Base-by-base conservation (phyloP, 805 yeast genomes). In the Sugiyamaella valdiviana region DNA sequence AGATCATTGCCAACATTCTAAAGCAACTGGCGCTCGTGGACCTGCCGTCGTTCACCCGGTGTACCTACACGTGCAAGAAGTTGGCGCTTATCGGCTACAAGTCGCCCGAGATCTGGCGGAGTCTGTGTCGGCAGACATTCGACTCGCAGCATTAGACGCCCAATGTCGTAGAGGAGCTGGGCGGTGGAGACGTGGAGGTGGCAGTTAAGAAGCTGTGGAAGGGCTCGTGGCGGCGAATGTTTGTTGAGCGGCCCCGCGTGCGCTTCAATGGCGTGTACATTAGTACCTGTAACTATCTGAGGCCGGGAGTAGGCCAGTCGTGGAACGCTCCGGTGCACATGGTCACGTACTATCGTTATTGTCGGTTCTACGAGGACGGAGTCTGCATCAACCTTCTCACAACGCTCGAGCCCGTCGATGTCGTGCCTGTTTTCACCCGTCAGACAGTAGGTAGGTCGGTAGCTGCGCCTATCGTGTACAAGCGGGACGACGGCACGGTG, bases 271-370 rank as follows among this genome's bases (percentile, higher is more conserved):
- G 99, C 1, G 74, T 88, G 16, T 91, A 91, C 58, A 85, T 91
- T 19, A 82, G 95, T 57, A 85, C 82, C 16, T 85, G 90, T 45
- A 85, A 85, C 52, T 90, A 89, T 65, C 77, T 84, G 56, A 76
- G 95, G 47, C 88, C 85, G 59, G 97, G 97, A 35, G 83, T 85
- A 2, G 74, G 81, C 45, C 75, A 79, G 6, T 74, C 85, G 5
- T 80, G 93, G 83, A 65, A 74, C 39, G 79, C 79, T 51, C 96
- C 96, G 1, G 78, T 85, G 17, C 79, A 86, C 56, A 79, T 88
- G 62, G 85, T 91, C 37, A 86, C 96, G 0, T 91, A 91, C 61
- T 91, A 87, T 62, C 70, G 99, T 53, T 93, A 89, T 63, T 66
- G 83, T 32, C 72, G 97, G 53, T 89, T 91, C 60, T 85, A 75